Evolutionary conservation across 495 filamentous ascomycete species (phyloP).

Genomic region (Daldinia decipiens): DNA sequence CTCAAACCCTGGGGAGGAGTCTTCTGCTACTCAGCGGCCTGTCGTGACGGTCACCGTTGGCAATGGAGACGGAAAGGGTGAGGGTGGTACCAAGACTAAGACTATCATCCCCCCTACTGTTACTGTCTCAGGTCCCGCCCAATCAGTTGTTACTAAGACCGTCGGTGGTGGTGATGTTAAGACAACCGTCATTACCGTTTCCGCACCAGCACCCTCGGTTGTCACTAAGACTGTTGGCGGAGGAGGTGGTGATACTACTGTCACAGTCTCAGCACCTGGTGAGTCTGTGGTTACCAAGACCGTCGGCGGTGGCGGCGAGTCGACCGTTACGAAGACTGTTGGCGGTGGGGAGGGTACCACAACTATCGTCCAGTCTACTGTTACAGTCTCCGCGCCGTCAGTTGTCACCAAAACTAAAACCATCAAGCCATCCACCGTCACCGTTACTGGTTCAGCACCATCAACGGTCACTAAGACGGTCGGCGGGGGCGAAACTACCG

Average conservation of each 20-base stretch:
- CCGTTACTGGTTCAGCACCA: background rate
- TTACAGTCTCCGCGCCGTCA: slow-evolving; percentile 14
- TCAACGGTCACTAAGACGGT: slow-evolving; percentile 2
- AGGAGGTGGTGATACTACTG: slow-evolving; percentile 5
- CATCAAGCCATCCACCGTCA: slow-evolving; percentile 19
- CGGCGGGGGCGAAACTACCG: background rate
- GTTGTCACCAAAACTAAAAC: slow-evolving; percentile 7
- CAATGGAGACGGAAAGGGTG: background rate
- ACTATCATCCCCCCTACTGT: slow-evolving; percentile 14
- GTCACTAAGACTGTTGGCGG: slow-evolving; percentile 18
- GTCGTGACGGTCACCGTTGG: slow-evolving; percentile 39
- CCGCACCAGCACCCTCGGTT: background rate
- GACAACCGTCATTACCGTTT: background rate
- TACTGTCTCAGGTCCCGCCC: slow-evolving; percentile 7
- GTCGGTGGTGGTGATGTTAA: background rate
- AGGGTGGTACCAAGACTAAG: slow-evolving; percentile 7
- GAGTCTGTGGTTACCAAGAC: slow-evolving; percentile 13
- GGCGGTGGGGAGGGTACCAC: slow-evolving; percentile 7
- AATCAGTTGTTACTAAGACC: slow-evolving; percentile 10
- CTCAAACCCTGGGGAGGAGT: background rate
- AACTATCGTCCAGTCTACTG: slow-evolving; percentile 17
- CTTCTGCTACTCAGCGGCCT: background rate
- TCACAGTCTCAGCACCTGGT: slow-evolving; percentile 4
- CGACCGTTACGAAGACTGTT: slow-evolving; percentile 21
- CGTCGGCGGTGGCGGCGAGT: slow-evolving; percentile 13